Conservation (phyloP, 306 rosid genomes). For the Hippophae rhamnoides region DNA sequence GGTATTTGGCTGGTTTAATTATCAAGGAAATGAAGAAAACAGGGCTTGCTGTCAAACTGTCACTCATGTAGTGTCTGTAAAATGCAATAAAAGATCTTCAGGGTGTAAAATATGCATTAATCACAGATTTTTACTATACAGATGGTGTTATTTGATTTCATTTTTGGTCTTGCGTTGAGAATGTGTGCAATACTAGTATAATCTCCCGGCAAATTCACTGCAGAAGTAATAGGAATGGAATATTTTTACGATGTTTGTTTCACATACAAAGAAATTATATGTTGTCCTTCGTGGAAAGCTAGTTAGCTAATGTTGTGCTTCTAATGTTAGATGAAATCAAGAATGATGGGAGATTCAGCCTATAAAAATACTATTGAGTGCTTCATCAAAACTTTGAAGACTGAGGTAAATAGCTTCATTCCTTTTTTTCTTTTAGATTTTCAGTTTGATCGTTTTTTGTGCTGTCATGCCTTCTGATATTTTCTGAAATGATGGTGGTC, state of each 20-base stretch:
- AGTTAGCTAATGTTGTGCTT: conserved; percentile 25
- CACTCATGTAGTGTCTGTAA: too few relatives aligned
- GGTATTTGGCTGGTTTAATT: too few relatives aligned
- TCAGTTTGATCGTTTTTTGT: conserved; percentile 4
- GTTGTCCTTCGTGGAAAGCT: conserved; percentile 22
- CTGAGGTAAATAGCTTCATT: conserved; percentile 55
- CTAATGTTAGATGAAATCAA: conserved; percentile 72
- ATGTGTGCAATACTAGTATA: conserved; percentile 9
- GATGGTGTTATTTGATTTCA: conserved; percentile 1
- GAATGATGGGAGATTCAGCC: conserved; percentile 98
- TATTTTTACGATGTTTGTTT: conserved; percentile 22
- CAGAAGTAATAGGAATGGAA: conserved; percentile 21
- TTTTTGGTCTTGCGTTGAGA: background rate
- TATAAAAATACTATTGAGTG: conserved; percentile 87
- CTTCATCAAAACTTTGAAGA: conserved; percentile 68
- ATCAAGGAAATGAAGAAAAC: too few relatives aligned
- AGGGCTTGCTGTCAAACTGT: too few relatives aligned
- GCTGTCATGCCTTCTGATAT: background rate
- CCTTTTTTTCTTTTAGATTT: background rate
- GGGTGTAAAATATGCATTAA: too few relatives aligned
- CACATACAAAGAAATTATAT: conserved; percentile 15
- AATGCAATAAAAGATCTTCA: too few relatives aligned
- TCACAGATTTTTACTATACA: background rate
- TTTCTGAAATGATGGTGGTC: background rate
- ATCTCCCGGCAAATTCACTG: conserved; percentile 6